Evolutionary conservation across 345 rosid species (phyloP).

Genomic region (Chamaenerion angustifolium): DNA sequence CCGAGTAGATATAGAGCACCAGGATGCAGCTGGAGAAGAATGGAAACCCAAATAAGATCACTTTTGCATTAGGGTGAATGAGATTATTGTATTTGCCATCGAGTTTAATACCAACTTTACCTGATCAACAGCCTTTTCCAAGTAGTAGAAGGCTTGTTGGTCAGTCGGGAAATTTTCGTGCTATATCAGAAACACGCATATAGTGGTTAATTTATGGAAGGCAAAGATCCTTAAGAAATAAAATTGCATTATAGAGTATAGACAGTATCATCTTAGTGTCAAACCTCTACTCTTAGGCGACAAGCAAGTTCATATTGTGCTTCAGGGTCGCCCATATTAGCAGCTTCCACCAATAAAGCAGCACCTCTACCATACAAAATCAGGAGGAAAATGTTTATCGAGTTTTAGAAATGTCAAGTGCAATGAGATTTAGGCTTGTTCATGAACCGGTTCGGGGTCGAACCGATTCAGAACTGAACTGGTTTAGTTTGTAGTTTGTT

Average conservation of each 20-base stretch:
- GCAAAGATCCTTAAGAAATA: neutral
- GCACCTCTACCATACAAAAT: constrained; percentile 43
- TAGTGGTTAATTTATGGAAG: neutral
- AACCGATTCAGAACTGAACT: too few relatives aligned
- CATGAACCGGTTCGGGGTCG: too few relatives aligned
- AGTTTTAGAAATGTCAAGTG: neutral
- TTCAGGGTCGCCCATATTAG: constrained; percentile 86
- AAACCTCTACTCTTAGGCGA: constrained; percentile 69
- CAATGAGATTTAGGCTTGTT: neutral
- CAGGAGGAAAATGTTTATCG: neutral
- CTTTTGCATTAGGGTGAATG: neutral
- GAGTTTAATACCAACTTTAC: constrained; percentile 18
- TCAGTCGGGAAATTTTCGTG: constrained; percentile 65
- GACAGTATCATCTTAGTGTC: neutral
- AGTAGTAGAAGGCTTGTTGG: constrained; percentile 78
- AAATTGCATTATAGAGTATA: neutral
- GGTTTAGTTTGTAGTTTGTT: too few relatives aligned
- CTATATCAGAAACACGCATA: constrained; percentile 16
- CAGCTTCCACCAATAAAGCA: constrained; percentile 89
- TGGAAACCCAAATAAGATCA: constrained; percentile 1
- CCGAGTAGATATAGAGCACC: constrained; percentile 93
- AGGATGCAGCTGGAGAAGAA: constrained; percentile 63
- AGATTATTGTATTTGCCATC: neutral
- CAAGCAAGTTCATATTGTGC: constrained; percentile 83
- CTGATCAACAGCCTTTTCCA: constrained; percentile 94